These are phyloP conservation scores for Trichosporon asahii DNA, from an alignment of 1,284 basidiomycete species.

Conservation along the genomic window DNA sequence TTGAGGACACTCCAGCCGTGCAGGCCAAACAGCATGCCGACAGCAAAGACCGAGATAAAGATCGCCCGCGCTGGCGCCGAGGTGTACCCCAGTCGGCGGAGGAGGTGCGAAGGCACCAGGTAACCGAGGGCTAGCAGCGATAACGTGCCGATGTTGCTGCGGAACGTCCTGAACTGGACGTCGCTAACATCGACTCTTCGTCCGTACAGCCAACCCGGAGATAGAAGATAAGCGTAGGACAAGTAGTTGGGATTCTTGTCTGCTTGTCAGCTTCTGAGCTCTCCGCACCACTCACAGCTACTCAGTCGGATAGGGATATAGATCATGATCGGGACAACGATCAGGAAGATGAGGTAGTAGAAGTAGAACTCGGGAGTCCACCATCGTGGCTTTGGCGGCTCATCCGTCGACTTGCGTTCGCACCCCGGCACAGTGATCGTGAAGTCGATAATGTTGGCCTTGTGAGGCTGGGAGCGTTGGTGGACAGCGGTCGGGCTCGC, in stretches of 20 bases:
- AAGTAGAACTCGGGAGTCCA: slow-evolving; percentile 73
- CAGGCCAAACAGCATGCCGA: slow-evolving; percentile 69
- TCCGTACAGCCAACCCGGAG: slow-evolving; percentile 56
- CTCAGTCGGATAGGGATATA: slow-evolving; percentile 78
- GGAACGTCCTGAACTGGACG: slow-evolving; percentile 76
- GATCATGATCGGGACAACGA: slow-evolving; percentile 72
- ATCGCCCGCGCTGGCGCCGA: slow-evolving; percentile 17
- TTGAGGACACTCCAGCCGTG: slow-evolving; percentile 85
- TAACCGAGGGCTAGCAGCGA: slow-evolving; percentile 56
- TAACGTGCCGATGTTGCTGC: slow-evolving; percentile 66
- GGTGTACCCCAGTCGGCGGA: slow-evolving; percentile 5
- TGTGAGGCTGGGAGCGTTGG: neutral
- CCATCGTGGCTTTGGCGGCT: slow-evolving; percentile 60
- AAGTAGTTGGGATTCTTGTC: slow-evolving; percentile 66
- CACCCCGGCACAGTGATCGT: slow-evolving; percentile 37
- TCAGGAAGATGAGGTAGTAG: slow-evolving; percentile 65
- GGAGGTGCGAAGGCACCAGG: slow-evolving; percentile 42
- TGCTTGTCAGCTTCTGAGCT: neutral
- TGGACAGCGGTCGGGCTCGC: neutral
- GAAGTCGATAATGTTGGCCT: slow-evolving; percentile 34
- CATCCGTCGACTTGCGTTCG: slow-evolving; percentile 15
- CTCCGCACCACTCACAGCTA: slow-evolving; percentile 57
- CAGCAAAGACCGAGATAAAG: slow-evolving; percentile 59
- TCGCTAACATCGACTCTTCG: slow-evolving; percentile 73
- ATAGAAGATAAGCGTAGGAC: slow-evolving; percentile 62